A percentile compares a stretch with the other conserved stretches of the same genome.
Conservation (phyloP, 208 protist genomes). For the Trichomonas tenax region DNA sequence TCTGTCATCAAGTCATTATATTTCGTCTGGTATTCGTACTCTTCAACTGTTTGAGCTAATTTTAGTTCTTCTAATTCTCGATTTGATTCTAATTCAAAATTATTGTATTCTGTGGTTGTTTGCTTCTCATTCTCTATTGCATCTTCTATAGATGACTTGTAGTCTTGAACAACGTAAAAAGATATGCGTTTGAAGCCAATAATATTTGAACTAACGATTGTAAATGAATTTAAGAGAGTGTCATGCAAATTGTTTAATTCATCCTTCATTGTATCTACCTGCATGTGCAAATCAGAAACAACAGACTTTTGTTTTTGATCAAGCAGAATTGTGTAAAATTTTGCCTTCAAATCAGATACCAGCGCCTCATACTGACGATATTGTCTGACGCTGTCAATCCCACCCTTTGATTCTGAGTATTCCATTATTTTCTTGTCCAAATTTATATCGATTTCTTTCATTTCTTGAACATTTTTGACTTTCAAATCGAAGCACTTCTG, state of each 20-base stretch:
- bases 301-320: not conserved
- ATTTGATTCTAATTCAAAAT: not conserved
- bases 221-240: not conserved
- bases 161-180: not conserved
- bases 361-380: not conserved
- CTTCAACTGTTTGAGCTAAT: not conserved
- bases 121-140: not conserved
- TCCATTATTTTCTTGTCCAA: not conserved
- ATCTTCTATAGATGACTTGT: not conserved
- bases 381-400: not conserved
- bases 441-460: not conserved
- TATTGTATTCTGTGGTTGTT: not conserved
- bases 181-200: not conserved
- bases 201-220: not conserved
- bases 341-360: not conserved
- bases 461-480: not conserved
- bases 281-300: not conserved
- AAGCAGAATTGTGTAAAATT: not conserved
- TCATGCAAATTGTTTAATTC: not conserved
- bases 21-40: not conserved
- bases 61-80: not conserved
- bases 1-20: not conserved
- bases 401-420: not conserved
- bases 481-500: not conserved
- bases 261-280: not conserved